Percentiles rank a stretch among this genome's conserved stretches.
Conservation (phyloP, 2,329 filamentous ascomycete genomes). For the Ambrosiella xylebori region DNA sequence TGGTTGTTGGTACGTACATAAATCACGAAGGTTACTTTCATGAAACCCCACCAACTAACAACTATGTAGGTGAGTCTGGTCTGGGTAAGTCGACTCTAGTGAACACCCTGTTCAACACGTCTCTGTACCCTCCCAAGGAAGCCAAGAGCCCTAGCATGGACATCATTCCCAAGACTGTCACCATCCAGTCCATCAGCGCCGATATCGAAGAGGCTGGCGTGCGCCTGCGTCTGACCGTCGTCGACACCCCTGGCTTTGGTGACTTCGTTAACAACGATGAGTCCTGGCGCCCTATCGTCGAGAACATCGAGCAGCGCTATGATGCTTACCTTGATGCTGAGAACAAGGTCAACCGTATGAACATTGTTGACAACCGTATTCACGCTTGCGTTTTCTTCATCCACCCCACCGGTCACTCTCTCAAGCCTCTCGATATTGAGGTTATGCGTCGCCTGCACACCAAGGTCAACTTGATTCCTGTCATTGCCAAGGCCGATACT, state of each 20-base stretch:
- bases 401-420: constrained; percentile 91
- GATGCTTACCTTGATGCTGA: constrained; percentile 97
- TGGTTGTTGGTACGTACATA: constrained; percentile 78
- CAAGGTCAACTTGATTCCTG: constrained; percentile 99
- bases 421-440: constrained; percentile 97
- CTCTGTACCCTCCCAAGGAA: constrained; percentile 95
- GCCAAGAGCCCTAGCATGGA: constrained; percentile 93
- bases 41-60: neutral
- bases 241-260: constrained; percentile 94
- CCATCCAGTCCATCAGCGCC: constrained; percentile 85
- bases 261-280: constrained; percentile 99
- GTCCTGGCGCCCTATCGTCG: constrained; percentile 96
- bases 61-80: constrained; percentile 72
- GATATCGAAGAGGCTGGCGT: constrained; percentile 98
- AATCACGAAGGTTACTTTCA: neutral
- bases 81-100: constrained; percentile 97
- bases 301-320: constrained; percentile 98
- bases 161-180: constrained; percentile 95
- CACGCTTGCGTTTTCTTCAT: constrained; percentile 99
- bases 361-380: constrained; percentile 98
- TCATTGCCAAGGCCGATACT: constrained; percentile 97
- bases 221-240: constrained; percentile 85
- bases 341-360: constrained; percentile 99
- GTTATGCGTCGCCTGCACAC: constrained; percentile 98
- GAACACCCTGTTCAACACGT: constrained; percentile 99